phyloP scores from a whole-genome alignment of 371 early-diverging fungal genomes.

The Mucor velutinosus region DNA sequence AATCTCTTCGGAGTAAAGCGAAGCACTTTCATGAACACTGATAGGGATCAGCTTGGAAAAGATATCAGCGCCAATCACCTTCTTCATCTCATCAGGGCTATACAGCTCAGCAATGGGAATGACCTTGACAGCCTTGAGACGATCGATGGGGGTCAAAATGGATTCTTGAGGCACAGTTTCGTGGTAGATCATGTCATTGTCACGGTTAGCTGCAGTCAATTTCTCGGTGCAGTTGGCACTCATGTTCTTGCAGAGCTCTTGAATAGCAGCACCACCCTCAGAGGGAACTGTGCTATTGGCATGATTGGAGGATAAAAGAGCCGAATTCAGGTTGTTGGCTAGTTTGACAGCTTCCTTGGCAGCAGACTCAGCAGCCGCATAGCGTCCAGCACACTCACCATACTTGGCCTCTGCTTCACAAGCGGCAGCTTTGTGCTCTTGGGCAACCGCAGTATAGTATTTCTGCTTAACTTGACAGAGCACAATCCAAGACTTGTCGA shows the following conservation, averaged over 20 bases:
- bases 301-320: conserved; percentile 46
- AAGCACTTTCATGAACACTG: conserved; percentile 88
- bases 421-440: conserved; percentile 79
- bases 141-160: conserved; percentile 80
- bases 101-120: conserved; percentile 79
- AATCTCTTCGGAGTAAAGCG: conserved; percentile 94
- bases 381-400: conserved; percentile 84
- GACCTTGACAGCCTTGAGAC: conserved; percentile 72
- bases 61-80: conserved; percentile 82
- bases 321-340: conserved; percentile 62
- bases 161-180: conserved; percentile 82
- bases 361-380: conserved; percentile 73
- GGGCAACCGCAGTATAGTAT: conserved; percentile 82
- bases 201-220: conserved; percentile 63
- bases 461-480: conserved; percentile 84
- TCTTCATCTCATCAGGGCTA: conserved; percentile 66
- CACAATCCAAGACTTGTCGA: conserved; percentile 69
- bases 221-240: conserved; percentile 65
- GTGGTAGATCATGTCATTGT: conserved; percentile 97
- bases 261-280: conserved; percentile 64
- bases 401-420: conserved; percentile 79
- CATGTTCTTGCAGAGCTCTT: conserved; percentile 66
- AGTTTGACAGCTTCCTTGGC: conserved; percentile 86
- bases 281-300: conserved; percentile 46
- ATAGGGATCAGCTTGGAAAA: conserved; percentile 89